These are phyloP conservation scores for Arthrocladium fulminans DNA, from an alignment of 2,329 filamentous ascomycete genomes.

Conservation along the genomic window DNA sequence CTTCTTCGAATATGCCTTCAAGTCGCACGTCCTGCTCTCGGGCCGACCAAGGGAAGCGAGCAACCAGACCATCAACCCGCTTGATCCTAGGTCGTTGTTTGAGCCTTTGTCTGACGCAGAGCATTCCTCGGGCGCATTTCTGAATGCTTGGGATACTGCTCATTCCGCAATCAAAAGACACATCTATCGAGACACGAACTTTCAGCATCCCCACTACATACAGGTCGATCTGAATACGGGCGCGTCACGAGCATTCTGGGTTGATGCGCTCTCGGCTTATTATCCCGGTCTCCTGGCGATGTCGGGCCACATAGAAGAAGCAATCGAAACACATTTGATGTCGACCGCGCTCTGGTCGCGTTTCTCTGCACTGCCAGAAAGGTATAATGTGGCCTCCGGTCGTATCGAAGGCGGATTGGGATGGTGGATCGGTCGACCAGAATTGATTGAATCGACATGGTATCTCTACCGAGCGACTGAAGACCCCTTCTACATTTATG, in stretches of 20 bases:
- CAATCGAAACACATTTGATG: conserved; percentile 77
- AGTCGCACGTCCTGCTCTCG: conserved; percentile 83
- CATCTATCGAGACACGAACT: conserved; percentile 65
- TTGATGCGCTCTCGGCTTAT: conserved; percentile 91
- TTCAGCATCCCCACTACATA: conserved; percentile 84
- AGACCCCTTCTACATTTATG: conserved; percentile 92
- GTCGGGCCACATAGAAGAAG: conserved; percentile 83
- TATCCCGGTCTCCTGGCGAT: conserved; percentile 82
- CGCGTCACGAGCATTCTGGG: conserved; percentile 82
- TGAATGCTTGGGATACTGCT: conserved; percentile 74
- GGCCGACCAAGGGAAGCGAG: conserved; percentile 46
- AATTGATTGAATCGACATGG: conserved; percentile 95
- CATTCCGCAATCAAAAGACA: conserved; percentile 83
- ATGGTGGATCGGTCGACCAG: conserved; percentile 92
- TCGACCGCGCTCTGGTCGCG: conserved; percentile 91
- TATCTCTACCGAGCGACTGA: conserved; percentile 88
- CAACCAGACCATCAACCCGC: conserved; percentile 33
- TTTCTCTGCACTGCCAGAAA: conserved; percentile 85
- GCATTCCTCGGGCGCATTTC: conserved; percentile 67
- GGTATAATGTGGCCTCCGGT: conserved; percentile 80
- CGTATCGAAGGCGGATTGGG: conserved; percentile 76
- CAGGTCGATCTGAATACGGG: conserved; percentile 84
- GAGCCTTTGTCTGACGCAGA: conserved; percentile 54
- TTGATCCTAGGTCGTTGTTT: conserved; percentile 56
- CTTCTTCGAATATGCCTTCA: conserved; percentile 97